A percentile compares a stretch with the other conserved stretches of the same genome.
These are phyloP conservation scores for Eutrema yunnanense DNA, from an alignment of 345 rosid genomes.

Conservation along the genomic window DNA sequence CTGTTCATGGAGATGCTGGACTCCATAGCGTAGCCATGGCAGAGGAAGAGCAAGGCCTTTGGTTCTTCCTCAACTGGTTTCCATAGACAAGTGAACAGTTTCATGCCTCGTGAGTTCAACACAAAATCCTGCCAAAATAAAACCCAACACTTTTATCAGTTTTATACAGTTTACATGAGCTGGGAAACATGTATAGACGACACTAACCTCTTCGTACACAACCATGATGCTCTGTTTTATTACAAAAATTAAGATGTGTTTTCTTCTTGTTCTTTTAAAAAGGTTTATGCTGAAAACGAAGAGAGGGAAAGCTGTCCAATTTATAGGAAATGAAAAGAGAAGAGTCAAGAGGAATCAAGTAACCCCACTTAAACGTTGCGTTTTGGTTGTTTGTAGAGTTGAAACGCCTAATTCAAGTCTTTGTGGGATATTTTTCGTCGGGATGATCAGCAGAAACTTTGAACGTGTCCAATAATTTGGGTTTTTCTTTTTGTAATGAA, in stretches of 20 bases:
- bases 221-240: conserved; percentile 17
- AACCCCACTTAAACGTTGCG: not conserved
- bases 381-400: not conserved
- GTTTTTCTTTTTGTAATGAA: not conserved
- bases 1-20: conserved; percentile 88
- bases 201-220: conserved; percentile 25
- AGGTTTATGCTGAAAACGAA: not conserved
- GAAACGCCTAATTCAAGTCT: not conserved
- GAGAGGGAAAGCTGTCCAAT: not conserved
- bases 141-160: not conserved
- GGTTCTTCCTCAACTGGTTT: conserved; percentile 50
- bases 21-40: conserved; percentile 93
- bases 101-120: conserved; percentile 52
- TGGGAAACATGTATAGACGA: not conserved
- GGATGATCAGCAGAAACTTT: not conserved
- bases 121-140: conserved; percentile 37
- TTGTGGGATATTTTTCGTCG: not conserved
- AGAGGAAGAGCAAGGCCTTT: conserved; percentile 66
- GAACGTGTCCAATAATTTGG: not conserved
- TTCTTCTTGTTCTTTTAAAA: not conserved
- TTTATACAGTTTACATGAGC: not conserved
- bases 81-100: conserved; percentile 85
- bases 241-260: not conserved
- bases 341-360: not conserved
- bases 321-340: conserved; percentile 9